Conservation (phyloP, 176 grass and related monocot genomes). For the Secale cereale region DNA sequence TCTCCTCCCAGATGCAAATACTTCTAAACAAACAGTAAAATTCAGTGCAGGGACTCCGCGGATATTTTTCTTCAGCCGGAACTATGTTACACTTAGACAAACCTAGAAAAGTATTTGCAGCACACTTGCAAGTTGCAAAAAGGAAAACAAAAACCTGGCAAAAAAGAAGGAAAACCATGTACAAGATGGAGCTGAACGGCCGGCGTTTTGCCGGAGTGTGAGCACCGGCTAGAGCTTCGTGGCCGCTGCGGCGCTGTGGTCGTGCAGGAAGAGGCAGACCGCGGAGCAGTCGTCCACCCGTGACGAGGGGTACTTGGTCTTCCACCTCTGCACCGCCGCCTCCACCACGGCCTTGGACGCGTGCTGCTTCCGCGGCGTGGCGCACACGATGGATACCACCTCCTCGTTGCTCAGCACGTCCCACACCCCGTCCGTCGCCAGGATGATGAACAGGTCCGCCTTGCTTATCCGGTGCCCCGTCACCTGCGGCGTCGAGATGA, state of each 20-base stretch:
- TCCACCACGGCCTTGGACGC: conserved; percentile 80
- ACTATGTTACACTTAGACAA: conserved; percentile 24
- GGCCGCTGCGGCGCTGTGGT: conserved; percentile 16
- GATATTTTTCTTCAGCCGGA: neutral
- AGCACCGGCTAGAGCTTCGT: neutral
- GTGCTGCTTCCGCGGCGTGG: conserved; percentile 59
- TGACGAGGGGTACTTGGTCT: conserved; percentile 58
- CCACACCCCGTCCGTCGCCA: conserved; percentile 90
- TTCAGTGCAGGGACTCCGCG: neutral
- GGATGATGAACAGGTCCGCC: conserved; percentile 70
- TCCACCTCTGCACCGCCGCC: conserved; percentile 69
- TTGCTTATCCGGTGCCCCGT: conserved; percentile 33
- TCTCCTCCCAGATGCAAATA: too few species aligned
- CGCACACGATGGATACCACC: conserved; percentile 72
- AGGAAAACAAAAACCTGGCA: neutral
- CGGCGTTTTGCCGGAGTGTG: neutral
- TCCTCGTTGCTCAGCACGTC: conserved; percentile 92
- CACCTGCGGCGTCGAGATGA: conserved; percentile 70
- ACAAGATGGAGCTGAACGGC: neutral
- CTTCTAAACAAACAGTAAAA: too few species aligned
- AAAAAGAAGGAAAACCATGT: neutral
- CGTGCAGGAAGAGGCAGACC: conserved; percentile 77
- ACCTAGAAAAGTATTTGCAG: neutral
- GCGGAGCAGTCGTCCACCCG: conserved; percentile 89
- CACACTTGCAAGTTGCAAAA: neutral